These are phyloP conservation scores for Diatrype stigma DNA, from an alignment of 2,329 filamentous ascomycete genomes.

Conservation along the genomic window DNA sequence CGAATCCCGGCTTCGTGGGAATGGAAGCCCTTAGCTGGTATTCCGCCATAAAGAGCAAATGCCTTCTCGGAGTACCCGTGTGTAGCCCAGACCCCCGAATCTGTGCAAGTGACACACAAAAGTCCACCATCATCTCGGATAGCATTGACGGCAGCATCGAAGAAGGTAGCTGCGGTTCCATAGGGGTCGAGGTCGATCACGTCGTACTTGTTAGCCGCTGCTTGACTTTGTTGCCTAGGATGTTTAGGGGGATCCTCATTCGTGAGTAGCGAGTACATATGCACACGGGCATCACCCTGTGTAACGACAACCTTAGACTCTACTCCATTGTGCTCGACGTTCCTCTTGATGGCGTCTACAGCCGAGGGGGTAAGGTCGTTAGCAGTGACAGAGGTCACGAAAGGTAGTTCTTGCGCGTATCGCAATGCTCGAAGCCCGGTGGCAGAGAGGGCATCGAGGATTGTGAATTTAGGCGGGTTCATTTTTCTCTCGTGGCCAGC, in stretches of 20 bases:
- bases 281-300: slow-evolving; percentile 77
- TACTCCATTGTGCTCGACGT: slow-evolving; percentile 78
- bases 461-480: slow-evolving; percentile 59
- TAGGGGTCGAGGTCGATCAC: slow-evolving; percentile 97
- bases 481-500: slow-evolving; percentile 14
- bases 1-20: slow-evolving; percentile 88
- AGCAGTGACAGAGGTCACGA: slow-evolving; percentile 74
- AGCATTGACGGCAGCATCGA: slow-evolving; percentile 85
- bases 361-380: slow-evolving; percentile 83
- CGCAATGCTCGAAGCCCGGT: slow-evolving; percentile 87
- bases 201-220: slow-evolving; percentile 65
- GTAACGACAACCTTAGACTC: slow-evolving; percentile 66
- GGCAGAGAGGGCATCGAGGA: slow-evolving; percentile 91
- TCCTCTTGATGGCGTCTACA: slow-evolving; percentile 75
- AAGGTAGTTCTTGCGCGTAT: slow-evolving; percentile 87
- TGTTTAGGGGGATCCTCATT: slow-evolving; percentile 44
- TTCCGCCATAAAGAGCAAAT: slow-evolving; percentile 87
- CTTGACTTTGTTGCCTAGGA: slow-evolving; percentile 31
- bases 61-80: slow-evolving; percentile 93
- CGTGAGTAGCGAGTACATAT: slow-evolving; percentile 78
- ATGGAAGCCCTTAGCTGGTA: slow-evolving; percentile 77
- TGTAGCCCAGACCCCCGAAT: slow-evolving; percentile 91
- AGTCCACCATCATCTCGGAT: slow-evolving; percentile 81
- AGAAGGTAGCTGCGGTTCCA: slow-evolving; percentile 85
- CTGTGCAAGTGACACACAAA: slow-evolving; percentile 92